Evolutionary conservation across 768 basidiomycete species (phyloP).

Genomic region (Hortiboletus campestris): DNA sequence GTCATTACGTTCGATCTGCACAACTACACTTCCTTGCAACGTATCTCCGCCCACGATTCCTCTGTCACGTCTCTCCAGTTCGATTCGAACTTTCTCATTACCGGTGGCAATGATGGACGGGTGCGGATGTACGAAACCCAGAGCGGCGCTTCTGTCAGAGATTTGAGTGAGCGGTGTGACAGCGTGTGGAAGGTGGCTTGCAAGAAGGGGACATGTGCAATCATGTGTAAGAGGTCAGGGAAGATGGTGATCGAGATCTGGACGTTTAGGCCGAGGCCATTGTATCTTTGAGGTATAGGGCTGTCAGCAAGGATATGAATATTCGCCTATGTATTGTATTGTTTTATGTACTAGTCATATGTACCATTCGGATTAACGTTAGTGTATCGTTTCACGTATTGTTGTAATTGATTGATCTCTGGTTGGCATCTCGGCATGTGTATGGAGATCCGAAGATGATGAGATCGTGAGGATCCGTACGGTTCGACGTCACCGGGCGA

Average conservation of each 20-base stretch:
- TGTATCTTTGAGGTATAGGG: constrained; percentile 11
- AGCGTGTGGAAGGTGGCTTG: constrained; percentile 86
- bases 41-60: constrained; percentile 87
- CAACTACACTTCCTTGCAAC: constrained; percentile 47
- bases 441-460: no score
- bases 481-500: no score
- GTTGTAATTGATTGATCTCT: no score
- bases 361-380: no score
- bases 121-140: constrained; percentile 69
- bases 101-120: constrained; percentile 82
- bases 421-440: no score
- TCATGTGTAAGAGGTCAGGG: constrained; percentile 77
- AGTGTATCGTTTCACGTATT: no score
- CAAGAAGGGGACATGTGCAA: constrained; percentile 67
- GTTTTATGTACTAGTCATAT: constrained; percentile 4
- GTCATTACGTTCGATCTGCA: constrained; percentile 67
- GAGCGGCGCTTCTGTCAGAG: constrained; percentile 68
- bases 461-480: no score
- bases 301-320: not conserved
- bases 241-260: constrained; percentile 89
- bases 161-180: constrained; percentile 74
- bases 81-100: constrained; percentile 77
- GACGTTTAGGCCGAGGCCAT: constrained; percentile 55
- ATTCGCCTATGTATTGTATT: constrained; percentile 7
- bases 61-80: constrained; percentile 86